Conservation (phyloP, 176 grass and related monocot genomes). For the Zea mays region DNA sequence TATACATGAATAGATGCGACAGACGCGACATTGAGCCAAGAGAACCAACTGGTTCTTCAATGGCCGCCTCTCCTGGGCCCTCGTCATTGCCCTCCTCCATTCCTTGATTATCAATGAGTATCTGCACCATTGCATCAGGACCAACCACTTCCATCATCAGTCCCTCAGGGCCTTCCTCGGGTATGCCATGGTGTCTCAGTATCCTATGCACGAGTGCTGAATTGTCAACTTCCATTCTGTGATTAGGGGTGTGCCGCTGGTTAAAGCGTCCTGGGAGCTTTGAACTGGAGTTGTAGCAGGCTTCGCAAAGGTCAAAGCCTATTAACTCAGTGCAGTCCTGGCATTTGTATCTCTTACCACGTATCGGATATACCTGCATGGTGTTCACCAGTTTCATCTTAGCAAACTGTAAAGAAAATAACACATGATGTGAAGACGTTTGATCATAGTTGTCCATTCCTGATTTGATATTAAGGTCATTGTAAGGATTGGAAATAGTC, state of each 20-base stretch:
- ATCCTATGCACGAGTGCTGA: not conserved
- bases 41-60: conserved; percentile 13
- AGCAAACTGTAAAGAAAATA: conserved; percentile 3
- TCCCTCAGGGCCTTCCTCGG: conserved; percentile 16
- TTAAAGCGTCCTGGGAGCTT: conserved; percentile 88
- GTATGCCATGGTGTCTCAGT: conserved; percentile 3
- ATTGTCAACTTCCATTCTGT: conserved; percentile 63
- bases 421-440: not conserved
- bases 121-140: not conserved
- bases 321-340: conserved; percentile 64
- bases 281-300: conserved; percentile 60
- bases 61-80: conserved; percentile 8
- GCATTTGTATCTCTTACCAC: conserved; percentile 81
- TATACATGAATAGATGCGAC: no score
- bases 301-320: conserved; percentile 79
- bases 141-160: not conserved
- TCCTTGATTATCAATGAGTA: not conserved
- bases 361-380: conserved; percentile 68
- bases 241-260: conserved; percentile 86
- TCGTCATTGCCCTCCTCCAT: conserved; percentile 12
- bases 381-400: conserved; percentile 27
- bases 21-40: no score
- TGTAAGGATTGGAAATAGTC: not conserved
- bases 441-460: not conserved
- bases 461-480: conserved; percentile 4